Base-by-base conservation (phyloP, 768 basidiomycete genomes). In the Hydnomerulius pinastri region DNA sequence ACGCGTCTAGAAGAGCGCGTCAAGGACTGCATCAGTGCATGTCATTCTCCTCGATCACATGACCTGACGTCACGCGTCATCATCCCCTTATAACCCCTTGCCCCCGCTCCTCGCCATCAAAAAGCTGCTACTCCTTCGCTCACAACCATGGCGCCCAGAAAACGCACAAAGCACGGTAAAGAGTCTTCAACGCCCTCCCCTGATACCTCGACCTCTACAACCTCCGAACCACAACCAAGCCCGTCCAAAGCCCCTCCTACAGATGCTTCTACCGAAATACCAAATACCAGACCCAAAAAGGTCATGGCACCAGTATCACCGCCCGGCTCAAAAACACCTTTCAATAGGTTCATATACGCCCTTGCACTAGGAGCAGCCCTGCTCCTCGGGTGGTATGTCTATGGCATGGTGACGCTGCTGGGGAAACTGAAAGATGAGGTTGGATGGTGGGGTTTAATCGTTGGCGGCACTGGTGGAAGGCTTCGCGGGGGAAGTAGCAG, bases 341-440 rank as follows among this genome's bases (percentile, higher is more conserved):
- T 62, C 12, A 53, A 57, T 55, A 73, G 64, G 18, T 73, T 87
- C 64, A 75, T 82, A 29, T 83, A 84, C 62, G 51, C 71, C 44
- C 58, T 85, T 44, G 62, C 74, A 23, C 33, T 74, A 8, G 53
- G 77, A 39, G 71, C 72, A 12, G 57, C 74, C 2, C 57, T 82
- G 12, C 56, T 83, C 18, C 60, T 71, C 17, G 73, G 68, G 5
- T 83, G 78, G 64, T 85, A 84, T 62, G 58, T 74, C 4, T 86
- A 79, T 53, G 73, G 77, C 10, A 48, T 76, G 24, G 39, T 75
- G 6, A 41, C 73, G 4, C 35, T 77, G 13, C 71, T 81, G 53
- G 77, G 74, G 71, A 78, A 78, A 58, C 9, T 66, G 29, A 65
- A 71, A 0, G 75, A 80, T 10, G 79, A 77, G 10, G 80, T 80